These are phyloP conservation scores for Vanrija sp. DNA, from an alignment of 1,284 basidiomycete genomes.

Conservation along the genomic window DNA sequence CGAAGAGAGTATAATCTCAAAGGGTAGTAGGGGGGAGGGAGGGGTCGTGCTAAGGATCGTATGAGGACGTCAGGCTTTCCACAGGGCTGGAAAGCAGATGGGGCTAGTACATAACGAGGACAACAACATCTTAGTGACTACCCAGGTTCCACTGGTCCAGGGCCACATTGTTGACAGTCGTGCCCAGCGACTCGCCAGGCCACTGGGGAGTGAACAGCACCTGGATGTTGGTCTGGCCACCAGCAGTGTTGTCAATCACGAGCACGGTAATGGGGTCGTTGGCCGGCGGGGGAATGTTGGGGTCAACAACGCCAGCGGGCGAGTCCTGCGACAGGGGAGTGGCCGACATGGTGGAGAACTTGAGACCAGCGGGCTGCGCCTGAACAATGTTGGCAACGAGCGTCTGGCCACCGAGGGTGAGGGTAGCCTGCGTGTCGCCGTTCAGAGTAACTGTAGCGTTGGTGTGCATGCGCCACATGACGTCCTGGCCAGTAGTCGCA, in stretches of 20 bases:
- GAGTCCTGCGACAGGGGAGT: conserved; percentile 56
- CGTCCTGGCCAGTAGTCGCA: conserved; percentile 44
- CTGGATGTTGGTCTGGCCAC: conserved; percentile 68
- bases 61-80: too few relatives aligned
- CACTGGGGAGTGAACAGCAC: conserved; percentile 84
- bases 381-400: conserved; percentile 56
- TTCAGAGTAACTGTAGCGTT: conserved; percentile 54
- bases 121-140: conserved; percentile 58
- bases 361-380: conserved; percentile 48
- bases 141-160: conserved; percentile 66
- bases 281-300: conserved; percentile 39
- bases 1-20: too few relatives aligned
- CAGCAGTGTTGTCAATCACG: conserved; percentile 60
- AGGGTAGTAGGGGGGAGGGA: too few relatives aligned
- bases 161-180: conserved; percentile 59
- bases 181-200: conserved; percentile 59
- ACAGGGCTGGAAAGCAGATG: too few relatives aligned
- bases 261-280: conserved; percentile 79
- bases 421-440: conserved; percentile 57
- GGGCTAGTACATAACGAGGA: too few relatives aligned
- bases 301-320: conserved; percentile 52
- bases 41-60: too few relatives aligned
- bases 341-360: conserved; percentile 35
- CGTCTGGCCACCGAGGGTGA: conserved; percentile 62
- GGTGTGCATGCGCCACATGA: conserved; percentile 95